Base-by-base conservation (phyloP, 352 stramenopile species). In the Globisporangium acanthophoron region DNA sequence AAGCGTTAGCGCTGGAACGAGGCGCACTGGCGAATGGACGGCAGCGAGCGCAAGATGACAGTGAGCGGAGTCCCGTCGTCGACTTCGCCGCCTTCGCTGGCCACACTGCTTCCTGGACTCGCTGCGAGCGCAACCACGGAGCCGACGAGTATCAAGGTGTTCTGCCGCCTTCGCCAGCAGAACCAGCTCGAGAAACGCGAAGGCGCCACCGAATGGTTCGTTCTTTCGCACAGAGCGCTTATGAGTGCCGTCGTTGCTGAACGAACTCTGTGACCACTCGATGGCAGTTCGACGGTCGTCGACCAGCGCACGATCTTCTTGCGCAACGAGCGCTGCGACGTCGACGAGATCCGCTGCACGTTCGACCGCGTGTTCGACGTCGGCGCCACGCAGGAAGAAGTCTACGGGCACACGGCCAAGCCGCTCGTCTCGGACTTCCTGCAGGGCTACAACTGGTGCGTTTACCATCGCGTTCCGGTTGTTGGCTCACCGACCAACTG, bases 401-500 rank as follows among this genome's bases (percentile, higher is more conserved):
- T 92, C 3, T 92, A 88, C 61, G 70, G 85, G 24, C 61, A 85
- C 67, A 79, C 77, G 13, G 80, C 80, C 27, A 84, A 87, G 62
- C 73, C 74, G 18, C 70, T 90, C 16, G 74, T 87, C 6, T 67
- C 74, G 12, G 80, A 88, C 5, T 86, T 85, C 40, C 75, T 91
- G 11, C 66, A 87, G 37, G 82, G 82, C 46, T 88, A 78, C 71
- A 92, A 92, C 64, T 92, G 79, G 78, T 88, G 66, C 29, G 64
- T 16, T n/a, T 16, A 21, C 41, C 11, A 8, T 16, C 13, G n/a
- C n/a, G 5, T 5, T 46, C 16, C 15, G n/a, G 15, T 24, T 24
- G 21, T 24, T 24, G 21, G 21, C 21, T 24, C 21, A 24, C 21
- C 21, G 21, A 24, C 21, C 21, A 24, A 24, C 21, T 24, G 21